Conservation (phyloP, 345 rosid species). For the Dipteronia sinensis region DNA sequence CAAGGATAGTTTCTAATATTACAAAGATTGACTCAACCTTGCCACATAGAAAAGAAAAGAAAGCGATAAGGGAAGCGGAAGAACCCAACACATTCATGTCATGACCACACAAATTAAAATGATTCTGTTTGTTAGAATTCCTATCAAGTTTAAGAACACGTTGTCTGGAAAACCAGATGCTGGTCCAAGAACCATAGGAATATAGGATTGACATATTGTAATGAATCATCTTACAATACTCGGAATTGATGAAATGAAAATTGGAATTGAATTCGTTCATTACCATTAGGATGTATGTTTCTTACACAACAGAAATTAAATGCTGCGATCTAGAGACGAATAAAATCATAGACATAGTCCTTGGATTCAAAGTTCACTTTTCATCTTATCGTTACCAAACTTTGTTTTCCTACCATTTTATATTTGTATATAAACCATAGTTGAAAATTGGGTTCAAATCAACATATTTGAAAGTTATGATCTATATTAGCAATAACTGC, state of each 20-base stretch:
- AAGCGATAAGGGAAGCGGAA: neutral
- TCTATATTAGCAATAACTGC: neutral
- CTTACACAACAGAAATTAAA: too few species aligned
- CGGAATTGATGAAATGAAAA: too few species aligned
- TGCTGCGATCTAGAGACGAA: neutral
- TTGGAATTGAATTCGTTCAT: too few species aligned
- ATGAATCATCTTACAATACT: too few species aligned
- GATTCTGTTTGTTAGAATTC: neutral
- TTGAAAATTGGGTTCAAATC: neutral
- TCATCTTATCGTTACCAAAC: neutral
- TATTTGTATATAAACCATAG: neutral
- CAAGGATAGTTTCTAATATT: neutral
- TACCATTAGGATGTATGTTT: neutral
- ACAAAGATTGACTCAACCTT: neutral
- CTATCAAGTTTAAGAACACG: neutral
- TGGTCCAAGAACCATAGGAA: neutral
- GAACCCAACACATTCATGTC: neutral
- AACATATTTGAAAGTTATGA: neutral
- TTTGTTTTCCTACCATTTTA: too few species aligned
- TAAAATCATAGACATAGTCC: too few species aligned
- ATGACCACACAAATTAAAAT: neutral
- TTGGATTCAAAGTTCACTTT: neutral
- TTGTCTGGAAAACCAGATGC: neutral
- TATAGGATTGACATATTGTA: too few species aligned
- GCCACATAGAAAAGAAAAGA: neutral